Percentiles rank a stretch among this genome's conserved stretches.
Conservation (phyloP, 768 basidiomycete genomes). For the Termitomyces sp. region DNA sequence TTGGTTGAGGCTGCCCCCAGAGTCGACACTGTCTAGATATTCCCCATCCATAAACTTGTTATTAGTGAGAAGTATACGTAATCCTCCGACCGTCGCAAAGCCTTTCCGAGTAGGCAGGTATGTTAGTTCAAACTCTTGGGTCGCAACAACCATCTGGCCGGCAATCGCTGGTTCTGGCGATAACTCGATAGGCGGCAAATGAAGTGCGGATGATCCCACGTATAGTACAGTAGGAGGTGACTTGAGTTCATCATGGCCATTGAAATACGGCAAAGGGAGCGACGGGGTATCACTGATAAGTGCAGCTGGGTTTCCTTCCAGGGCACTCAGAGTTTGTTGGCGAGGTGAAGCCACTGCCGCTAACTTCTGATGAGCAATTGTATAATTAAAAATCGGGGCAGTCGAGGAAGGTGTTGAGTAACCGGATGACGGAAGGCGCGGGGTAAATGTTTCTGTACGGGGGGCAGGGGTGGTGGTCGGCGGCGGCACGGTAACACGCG, state of each 20-base stretch:
- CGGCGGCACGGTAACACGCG: constrained; percentile 20
- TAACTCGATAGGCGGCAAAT: constrained; percentile 41
- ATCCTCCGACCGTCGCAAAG: constrained; percentile 61
- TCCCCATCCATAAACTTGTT: constrained; percentile 43
- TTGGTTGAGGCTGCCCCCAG: constrained; percentile 21
- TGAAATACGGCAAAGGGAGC: constrained; percentile 47
- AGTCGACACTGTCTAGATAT: constrained; percentile 17
- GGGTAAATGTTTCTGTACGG: constrained; percentile 24
- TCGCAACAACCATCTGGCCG: constrained; percentile 33
- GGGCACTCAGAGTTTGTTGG: constrained; percentile 13
- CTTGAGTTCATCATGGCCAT: constrained; percentile 32
- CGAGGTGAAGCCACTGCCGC: constrained; percentile 41
- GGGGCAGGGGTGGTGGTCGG: constrained; percentile 16
- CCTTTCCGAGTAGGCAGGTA: constrained; percentile 60
- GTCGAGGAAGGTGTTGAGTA: constrained; percentile 50
- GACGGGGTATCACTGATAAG: constrained; percentile 11
- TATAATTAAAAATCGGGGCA: constrained; percentile 46
- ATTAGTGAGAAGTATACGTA: constrained; percentile 63
- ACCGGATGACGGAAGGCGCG: constrained; percentile 42
- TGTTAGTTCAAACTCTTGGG: constrained; percentile 59
- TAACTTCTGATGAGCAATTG: constrained; percentile 48
- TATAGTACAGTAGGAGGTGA: constrained; percentile 33
- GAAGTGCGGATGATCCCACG: constrained; percentile 49
- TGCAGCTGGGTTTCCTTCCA: constrained; percentile 13
- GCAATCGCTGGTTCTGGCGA: constrained; percentile 11